Conservation (phyloP, 305 asterid species). For the Euphrasia arctica region DNA sequence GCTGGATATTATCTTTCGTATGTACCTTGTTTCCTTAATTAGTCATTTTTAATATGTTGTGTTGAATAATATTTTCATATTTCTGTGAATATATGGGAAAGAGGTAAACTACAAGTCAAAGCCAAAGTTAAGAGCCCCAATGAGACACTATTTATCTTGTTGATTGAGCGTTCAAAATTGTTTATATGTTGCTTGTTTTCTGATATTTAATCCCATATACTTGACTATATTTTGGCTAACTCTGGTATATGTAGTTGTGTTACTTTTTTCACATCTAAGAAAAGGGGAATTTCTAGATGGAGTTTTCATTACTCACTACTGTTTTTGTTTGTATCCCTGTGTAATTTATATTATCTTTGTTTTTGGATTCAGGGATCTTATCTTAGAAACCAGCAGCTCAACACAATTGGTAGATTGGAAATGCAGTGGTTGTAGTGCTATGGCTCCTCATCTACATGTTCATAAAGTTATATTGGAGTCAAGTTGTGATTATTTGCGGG, state of each 20-base stretch:
- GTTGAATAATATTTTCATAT: slow-evolving; percentile 18
- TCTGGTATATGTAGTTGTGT: background rate
- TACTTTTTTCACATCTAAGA: background rate
- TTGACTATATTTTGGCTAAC: slow-evolving; percentile 1
- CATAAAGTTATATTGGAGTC: slow-evolving; percentile 68
- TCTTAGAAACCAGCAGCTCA: slow-evolving; percentile 61
- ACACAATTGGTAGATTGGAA: slow-evolving; percentile 47
- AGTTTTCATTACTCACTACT: background rate
- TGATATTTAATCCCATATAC: slow-evolving; percentile 2
- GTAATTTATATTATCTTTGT: slow-evolving; percentile 8
- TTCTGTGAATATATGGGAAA: slow-evolving; percentile 4
- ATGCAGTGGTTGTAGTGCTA: slow-evolving; percentile 54
- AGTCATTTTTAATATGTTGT: slow-evolving; percentile 24
- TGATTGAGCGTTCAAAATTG: background rate
- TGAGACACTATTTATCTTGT: no score
- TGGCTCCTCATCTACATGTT: slow-evolving; percentile 72
- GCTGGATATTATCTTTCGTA: slow-evolving; percentile 62
- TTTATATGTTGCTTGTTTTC: slow-evolving; percentile 1
- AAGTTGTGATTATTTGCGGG: slow-evolving; percentile 70
- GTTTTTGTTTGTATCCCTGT: slow-evolving; percentile 12
- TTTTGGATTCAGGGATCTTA: slow-evolving; percentile 58
- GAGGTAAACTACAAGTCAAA: background rate
- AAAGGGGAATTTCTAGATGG: background rate
- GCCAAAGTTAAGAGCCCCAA: no score
- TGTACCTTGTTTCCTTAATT: slow-evolving; percentile 29